Base-by-base conservation (phyloP, 371 early-diverging fungal species). In the Mucor indicus region DNA sequence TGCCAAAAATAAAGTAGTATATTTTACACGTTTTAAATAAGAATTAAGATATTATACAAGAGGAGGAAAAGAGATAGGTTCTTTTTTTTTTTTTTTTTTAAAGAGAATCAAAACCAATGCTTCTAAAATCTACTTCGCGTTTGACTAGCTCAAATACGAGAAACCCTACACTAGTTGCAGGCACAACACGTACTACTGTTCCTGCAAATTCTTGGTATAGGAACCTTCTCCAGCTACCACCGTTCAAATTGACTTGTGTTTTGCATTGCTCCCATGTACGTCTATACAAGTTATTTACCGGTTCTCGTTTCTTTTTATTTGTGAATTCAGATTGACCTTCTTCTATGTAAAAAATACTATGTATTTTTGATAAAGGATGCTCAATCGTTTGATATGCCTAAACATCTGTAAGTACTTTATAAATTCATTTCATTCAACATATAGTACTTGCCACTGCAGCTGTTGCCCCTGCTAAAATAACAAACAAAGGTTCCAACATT, bases 101-200 rank as follows among this genome's bases (percentile, higher is more conserved):
- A n/a, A n/a, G 4, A 33, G 37, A n/a, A 50, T 65, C 69, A 57
- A 72, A 66, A 22, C 57, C 57, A 16, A 63, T 53, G 38, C 71
- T 70, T 49, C 70, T 57, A 48, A 74, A 74, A 54, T 83, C 82
- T 33, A 83, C 58, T 46, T 80, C 78, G 5, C 77, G 69, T 45
- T 88, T 88, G 22, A 87, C 78, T 13, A 88, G 43, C 57, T 88
- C 89, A 67, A 87, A 88, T 9, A 83, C 83, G 13, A 88, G 48
- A 32, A 88, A 84, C 1, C 89, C 89, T 1, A 83, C 62, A 47
- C 85, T 84, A 7, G 89, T 84, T 0, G 89, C 89, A 4, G 89
- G 89, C 0, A 86, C 78, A 3, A 84, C 80, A 25, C 84, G 69
- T 29, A 86, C 48, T 7, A 86, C 76, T 0, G 86, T 86, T 10